Evolutionary conservation across 495 filamentous ascomycete genomes (phyloP).

Genomic region (Lophiostoma macrostomum): DNA sequence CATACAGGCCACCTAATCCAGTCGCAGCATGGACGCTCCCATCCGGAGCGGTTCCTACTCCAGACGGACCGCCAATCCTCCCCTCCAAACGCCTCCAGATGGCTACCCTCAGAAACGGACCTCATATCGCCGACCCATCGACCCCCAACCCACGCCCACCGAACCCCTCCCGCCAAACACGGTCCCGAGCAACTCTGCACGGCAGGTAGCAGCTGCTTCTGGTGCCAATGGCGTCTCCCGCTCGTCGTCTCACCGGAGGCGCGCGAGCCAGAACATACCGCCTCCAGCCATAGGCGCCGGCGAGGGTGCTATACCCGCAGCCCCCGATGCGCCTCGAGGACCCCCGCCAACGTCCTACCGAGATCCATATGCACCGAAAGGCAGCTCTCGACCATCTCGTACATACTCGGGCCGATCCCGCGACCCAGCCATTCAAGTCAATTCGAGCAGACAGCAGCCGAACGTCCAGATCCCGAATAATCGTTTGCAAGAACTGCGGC

Average conservation of each 20-base stretch:
- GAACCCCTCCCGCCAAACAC: slow-evolving; percentile 1
- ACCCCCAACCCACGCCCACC: slow-evolving; percentile 22
- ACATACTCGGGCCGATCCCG: slow-evolving; percentile 26
- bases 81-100: slow-evolving; percentile 14
- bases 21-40: slow-evolving; percentile 24
- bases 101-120: slow-evolving; percentile 26
- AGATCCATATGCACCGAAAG: slow-evolving; percentile 43
- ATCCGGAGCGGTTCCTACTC: slow-evolving; percentile 25
- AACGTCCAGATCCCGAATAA: slow-evolving; percentile 18
- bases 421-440: slow-evolving; percentile 23
- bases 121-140: slow-evolving; percentile 25
- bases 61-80: slow-evolving; percentile 11
- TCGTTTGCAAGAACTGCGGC: slow-evolving; percentile 16
- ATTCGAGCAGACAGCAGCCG: slow-evolving; percentile 29
- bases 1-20: slow-evolving; percentile 1
- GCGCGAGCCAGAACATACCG: slow-evolving; percentile 28
- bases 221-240: slow-evolving; percentile 39
- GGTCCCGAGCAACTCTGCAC: slow-evolving; percentile 18
- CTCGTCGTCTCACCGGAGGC: slow-evolving; percentile 41
- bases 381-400: slow-evolving; percentile 22
- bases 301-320: slow-evolving; percentile 46
- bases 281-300: slow-evolving; percentile 14
- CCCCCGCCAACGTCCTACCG: slow-evolving; percentile 58
- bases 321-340: slow-evolving; percentile 56
- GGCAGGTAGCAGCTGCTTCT: slow-evolving; percentile 12